A percentile compares a stretch with the other conserved stretches of the same genome.
Conservation (phyloP, 305 asterid genomes). For the Plantago coronopus region DNA sequence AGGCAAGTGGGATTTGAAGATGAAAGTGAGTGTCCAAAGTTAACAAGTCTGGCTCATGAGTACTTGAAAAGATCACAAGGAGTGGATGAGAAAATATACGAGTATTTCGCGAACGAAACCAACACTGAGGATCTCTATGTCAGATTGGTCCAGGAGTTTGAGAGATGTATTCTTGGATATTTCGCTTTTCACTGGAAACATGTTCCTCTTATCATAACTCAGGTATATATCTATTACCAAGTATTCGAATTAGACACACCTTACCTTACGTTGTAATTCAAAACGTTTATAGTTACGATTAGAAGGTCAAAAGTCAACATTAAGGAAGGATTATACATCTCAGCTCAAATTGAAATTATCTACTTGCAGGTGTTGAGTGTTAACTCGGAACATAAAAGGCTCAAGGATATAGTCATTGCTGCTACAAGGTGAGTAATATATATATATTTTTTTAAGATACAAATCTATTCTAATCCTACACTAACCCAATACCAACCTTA, state of each 20-base stretch:
- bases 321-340: too few species aligned
- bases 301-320: too few species aligned
- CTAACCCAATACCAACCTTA: too few species aligned
- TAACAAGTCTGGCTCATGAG: constrained; percentile 50
- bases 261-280: too few species aligned
- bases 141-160: constrained; percentile 71
- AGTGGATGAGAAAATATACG: constrained; percentile 55
- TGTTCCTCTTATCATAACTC: constrained; percentile 57
- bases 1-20: constrained; percentile 79
- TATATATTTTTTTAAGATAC: too few species aligned
- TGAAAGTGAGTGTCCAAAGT: constrained; percentile 56
- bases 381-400: constrained; percentile 60
- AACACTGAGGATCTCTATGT: constrained; percentile 53
- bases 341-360: too few species aligned
- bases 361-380: constrained; percentile 58
- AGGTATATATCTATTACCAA: too few species aligned
- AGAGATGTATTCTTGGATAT: constrained; percentile 79
- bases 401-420: constrained; percentile 70
- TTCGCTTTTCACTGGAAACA: constrained; percentile 86
- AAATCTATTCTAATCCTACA: too few species aligned
- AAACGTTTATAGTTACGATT: too few species aligned
- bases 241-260: too few species aligned
- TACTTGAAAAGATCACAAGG: constrained; percentile 66
- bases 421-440: constrained; percentile 89
- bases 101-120: constrained; percentile 45